Base-by-base conservation (phyloP, 768 basidiomycete genomes). In the Boletus subparvulus region DNA sequence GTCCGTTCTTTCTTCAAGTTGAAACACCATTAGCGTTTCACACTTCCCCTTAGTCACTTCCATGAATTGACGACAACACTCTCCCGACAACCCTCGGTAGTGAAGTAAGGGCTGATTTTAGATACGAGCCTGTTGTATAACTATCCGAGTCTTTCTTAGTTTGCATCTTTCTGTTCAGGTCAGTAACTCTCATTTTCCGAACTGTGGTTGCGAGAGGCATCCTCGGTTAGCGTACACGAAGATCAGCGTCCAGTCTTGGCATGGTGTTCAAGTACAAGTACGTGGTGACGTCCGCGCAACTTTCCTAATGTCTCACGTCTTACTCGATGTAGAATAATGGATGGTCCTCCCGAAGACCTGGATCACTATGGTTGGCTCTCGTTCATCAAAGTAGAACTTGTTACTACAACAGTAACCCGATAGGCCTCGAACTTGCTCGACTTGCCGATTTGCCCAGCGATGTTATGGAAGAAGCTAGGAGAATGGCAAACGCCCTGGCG, bases 341-440 rank as follows among this genome's bases (percentile, higher is more conserved):
- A 92, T 64, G 92, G 92, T 4, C 75, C 78, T 2, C 79, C 83
- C 0, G 83, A 86, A 35, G 78, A 82, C 30, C 61, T 77, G 28
- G 78, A 77, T n/a, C 88, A 92, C 68, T 93, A 94, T 64, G 92
- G 92, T 90, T 52, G 44, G 61, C 60, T 59, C 28, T 41, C 55
- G 24, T 50, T 37, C 47, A 19, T 54, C 40, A n/a, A 17, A 52
- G 24, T 9, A n/a, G 4, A 16, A 39, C 17, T 16, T 19, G 8
- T 4, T 52, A 26, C n/a, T 61, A n/a, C 24, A 54, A 52, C 24
- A 28, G 21, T 19, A 16, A 36, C 36, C 37, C 36, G n/a, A 24
- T 60, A 95, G 95, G 96, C 3, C 76, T 99, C 12, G 90, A 97
- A 62, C 81, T 98, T 28, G 94, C 95, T 13, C 83, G 84, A 46